These are phyloP conservation scores for Eucalyptus erythrocorys DNA, from an alignment of 345 rosid genomes.

Conservation along the genomic window DNA sequence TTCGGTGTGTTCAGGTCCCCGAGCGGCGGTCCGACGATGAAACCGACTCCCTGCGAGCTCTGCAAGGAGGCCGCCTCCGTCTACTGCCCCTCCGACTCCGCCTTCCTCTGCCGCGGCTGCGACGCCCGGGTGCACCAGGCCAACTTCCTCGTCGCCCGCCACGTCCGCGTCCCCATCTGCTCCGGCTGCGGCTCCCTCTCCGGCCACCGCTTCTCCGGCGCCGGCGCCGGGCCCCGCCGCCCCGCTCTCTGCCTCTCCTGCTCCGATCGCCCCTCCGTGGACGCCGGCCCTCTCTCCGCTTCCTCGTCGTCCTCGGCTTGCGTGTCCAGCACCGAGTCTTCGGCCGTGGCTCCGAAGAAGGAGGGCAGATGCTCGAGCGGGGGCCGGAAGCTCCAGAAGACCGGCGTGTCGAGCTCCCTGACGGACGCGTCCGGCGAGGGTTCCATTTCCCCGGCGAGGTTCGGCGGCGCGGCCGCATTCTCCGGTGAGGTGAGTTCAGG, in stretches of 20 bases:
- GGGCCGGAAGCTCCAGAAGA: background rate
- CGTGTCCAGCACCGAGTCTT: slow-evolving; percentile 13
- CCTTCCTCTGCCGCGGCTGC: slow-evolving; percentile 29
- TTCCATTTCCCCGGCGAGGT: background rate
- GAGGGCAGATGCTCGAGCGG: background rate
- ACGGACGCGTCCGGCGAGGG: background rate
- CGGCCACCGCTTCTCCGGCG: background rate
- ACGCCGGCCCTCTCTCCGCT: background rate
- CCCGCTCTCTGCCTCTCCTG: background rate
- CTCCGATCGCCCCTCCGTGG: background rate
- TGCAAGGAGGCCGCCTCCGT: slow-evolving; percentile 15
- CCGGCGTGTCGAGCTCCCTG: background rate
- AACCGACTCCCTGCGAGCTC: slow-evolving; percentile 17
- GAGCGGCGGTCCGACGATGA: background rate
- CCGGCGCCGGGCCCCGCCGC: background rate
- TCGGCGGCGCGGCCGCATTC: background rate
- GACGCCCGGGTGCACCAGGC: slow-evolving; percentile 29
- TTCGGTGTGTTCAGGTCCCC: background rate
- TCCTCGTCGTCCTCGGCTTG: slow-evolving; percentile 10
- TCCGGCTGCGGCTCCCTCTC: background rate
- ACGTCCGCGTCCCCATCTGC: slow-evolving; percentile 18
- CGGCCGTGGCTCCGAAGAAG: background rate
- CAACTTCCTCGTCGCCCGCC: slow-evolving; percentile 51
- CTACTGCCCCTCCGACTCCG: slow-evolving; percentile 32
- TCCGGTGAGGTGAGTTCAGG: background rate